A percentile compares a stretch with the other conserved stretches of the same genome.
These are phyloP conservation scores for Solanum rostratum DNA, from an alignment of 257 asterid genomes.

Conservation along the genomic window DNA sequence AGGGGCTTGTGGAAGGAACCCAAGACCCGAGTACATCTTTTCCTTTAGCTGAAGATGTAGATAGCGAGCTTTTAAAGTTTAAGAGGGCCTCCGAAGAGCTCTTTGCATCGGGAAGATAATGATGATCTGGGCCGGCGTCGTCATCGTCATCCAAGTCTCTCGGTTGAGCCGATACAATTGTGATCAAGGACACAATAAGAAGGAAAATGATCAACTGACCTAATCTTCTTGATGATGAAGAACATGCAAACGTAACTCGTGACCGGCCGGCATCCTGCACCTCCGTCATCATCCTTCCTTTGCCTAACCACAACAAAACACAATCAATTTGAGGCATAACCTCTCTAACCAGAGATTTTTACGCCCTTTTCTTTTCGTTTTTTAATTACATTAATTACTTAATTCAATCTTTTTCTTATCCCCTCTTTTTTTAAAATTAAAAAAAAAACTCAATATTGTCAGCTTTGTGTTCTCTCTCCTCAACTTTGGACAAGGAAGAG, in stretches of 20 bases:
- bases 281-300: conserved; percentile 4
- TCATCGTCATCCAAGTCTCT: background rate
- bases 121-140: background rate
- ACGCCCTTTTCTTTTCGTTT: background rate
- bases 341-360: background rate
- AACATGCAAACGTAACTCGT: background rate
- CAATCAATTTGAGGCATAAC: background rate
- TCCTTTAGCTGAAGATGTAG: background rate
- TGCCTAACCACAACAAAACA: background rate
- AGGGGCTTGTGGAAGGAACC: conserved; percentile 42
- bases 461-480: background rate
- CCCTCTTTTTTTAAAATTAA: background rate
- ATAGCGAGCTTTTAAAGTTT: background rate
- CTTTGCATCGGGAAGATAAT: background rate
- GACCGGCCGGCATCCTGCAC: background rate
- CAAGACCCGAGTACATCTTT: conserved; percentile 41
- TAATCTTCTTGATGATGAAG: background rate
- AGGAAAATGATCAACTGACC: background rate
- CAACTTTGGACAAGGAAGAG: background rate
- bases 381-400: background rate
- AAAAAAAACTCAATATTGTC: background rate
- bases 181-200: background rate
- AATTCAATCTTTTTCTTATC: background rate
- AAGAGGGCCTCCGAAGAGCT: conserved; percentile 10
- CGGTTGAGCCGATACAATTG: background rate